phyloP scores from a whole-genome alignment of 2,329 filamentous ascomycete genomes.

The Paraphaeosphaeria sporulosa region DNA sequence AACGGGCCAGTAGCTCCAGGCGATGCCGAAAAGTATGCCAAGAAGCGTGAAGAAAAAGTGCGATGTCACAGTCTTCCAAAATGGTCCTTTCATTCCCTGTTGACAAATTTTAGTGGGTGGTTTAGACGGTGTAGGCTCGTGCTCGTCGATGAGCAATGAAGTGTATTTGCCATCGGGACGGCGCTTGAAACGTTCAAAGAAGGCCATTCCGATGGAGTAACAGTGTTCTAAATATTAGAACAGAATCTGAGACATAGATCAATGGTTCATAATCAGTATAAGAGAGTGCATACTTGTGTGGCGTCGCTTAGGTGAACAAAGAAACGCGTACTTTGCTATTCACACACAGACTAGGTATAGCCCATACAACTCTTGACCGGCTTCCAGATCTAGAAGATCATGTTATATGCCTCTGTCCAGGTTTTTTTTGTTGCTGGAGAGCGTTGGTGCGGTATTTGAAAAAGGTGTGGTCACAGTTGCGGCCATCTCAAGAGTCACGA shows the following conservation, averaged over 20 bases:
- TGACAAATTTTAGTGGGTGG: background rate
- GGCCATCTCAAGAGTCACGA: background rate
- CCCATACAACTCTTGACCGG: background rate
- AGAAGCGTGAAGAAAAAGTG: background rate
- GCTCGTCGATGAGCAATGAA: background rate
- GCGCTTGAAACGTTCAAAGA: slow-evolving; percentile 5
- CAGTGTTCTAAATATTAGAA: background rate
- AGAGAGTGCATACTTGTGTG: background rate
- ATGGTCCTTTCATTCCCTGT: background rate
- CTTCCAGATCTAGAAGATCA: background rate
- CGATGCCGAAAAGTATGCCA: background rate
- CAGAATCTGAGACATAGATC: background rate
- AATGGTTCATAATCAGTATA: background rate
- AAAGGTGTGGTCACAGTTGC: background rate
- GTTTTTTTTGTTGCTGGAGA: background rate
- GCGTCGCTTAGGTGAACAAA: background rate
- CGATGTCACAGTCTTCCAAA: slow-evolving; percentile 3
- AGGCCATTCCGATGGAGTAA: background rate
- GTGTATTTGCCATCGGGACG: background rate
- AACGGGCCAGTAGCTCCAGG: background rate
- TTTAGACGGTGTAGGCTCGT: slow-evolving; percentile 1
- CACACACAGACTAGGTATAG: background rate
- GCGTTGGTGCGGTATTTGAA: background rate
- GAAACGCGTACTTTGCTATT: background rate
- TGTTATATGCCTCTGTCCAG: background rate